Evolutionary conservation across 768 basidiomycete species (phyloP).

Genomic region (Xanthoconium stramineum): DNA sequence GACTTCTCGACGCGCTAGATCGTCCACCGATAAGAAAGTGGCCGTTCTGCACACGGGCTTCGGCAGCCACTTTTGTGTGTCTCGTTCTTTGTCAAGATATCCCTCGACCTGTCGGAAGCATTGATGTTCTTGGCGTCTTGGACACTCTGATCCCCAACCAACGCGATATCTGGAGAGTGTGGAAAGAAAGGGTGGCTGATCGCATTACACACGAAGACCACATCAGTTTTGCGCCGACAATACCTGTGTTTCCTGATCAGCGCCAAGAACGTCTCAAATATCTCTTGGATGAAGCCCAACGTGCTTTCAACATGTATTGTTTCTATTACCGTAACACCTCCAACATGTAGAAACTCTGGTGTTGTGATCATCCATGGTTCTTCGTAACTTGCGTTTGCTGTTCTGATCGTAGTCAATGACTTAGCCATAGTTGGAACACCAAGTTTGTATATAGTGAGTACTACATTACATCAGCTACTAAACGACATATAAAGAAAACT

Average conservation of each 20-base stretch:
- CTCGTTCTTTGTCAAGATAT: constrained; percentile 14
- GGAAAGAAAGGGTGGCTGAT: constrained; percentile 13
- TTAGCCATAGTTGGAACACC: no score
- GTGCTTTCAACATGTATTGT: neutral
- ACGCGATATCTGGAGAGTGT: constrained; percentile 14
- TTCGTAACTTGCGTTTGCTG: no score
- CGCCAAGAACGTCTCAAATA: constrained; percentile 8
- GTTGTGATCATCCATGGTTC: neutral
- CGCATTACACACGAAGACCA: constrained; percentile 9
- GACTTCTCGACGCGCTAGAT: constrained; percentile 4
- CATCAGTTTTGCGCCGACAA: constrained; percentile 14
- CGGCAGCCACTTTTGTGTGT: constrained; percentile 17
- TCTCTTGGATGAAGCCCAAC: constrained; percentile 14
- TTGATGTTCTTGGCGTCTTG: constrained; percentile 10
- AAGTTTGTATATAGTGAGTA: no score
- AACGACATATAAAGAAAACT: neutral
- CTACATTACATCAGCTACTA: neutral
- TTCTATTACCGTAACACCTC: neutral
- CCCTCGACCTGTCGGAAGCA: constrained; percentile 10
- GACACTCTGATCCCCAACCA: constrained; percentile 13
- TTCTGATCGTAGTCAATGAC: no score
- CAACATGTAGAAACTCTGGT: neutral
- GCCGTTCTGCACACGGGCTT: constrained; percentile 12
- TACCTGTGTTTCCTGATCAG: constrained; percentile 12
- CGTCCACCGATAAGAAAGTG: constrained; percentile 13